Conservation (phyloP, 352 stramenopile genomes). For the Phytophthora constricta region DNA sequence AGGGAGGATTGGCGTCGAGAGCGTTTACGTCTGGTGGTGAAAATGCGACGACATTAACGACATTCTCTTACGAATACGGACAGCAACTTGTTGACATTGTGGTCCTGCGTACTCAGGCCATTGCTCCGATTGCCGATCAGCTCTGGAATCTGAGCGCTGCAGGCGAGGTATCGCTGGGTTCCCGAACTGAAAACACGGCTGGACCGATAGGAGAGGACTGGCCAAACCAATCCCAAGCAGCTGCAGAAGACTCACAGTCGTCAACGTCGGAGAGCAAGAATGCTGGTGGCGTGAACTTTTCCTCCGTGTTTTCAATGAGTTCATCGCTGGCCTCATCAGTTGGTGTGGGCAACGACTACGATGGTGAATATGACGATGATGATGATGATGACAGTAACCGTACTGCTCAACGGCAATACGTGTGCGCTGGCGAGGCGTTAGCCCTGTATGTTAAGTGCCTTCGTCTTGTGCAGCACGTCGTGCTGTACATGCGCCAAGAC, state of each 20-base stretch:
- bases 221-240: conserved; percentile 20
- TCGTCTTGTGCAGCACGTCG: conserved; percentile 64
- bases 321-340: conserved; percentile 57
- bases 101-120: conserved; percentile 65
- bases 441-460: conserved; percentile 76
- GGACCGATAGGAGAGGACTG: conserved; percentile 18
- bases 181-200: conserved; percentile 3
- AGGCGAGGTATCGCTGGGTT: conserved; percentile 1
- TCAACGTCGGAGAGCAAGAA: conserved; percentile 34
- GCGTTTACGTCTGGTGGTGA: conserved; percentile 5
- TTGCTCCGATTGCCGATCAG: conserved; percentile 66
- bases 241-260: conserved; percentile 14
- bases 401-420: conserved; percentile 55
- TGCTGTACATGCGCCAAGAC: conserved; percentile 70
- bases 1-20: conserved; percentile 13
- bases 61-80: conserved; percentile 52
- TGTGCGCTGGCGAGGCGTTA: conserved; percentile 66
- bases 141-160: conserved; percentile 59
- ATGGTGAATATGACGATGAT: conserved; percentile 29
- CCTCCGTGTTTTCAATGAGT: conserved; percentile 65
- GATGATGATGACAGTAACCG: conserved; percentile 39
- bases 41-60: conserved; percentile 3
- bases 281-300: conserved; percentile 46
- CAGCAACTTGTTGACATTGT: conserved; percentile 75
- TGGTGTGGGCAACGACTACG: conserved; percentile 34